A percentile compares a stretch with the other conserved stretches of the same genome.
Conservation (phyloP, 306 rosid species). For the Vachellia pachyceras region DNA sequence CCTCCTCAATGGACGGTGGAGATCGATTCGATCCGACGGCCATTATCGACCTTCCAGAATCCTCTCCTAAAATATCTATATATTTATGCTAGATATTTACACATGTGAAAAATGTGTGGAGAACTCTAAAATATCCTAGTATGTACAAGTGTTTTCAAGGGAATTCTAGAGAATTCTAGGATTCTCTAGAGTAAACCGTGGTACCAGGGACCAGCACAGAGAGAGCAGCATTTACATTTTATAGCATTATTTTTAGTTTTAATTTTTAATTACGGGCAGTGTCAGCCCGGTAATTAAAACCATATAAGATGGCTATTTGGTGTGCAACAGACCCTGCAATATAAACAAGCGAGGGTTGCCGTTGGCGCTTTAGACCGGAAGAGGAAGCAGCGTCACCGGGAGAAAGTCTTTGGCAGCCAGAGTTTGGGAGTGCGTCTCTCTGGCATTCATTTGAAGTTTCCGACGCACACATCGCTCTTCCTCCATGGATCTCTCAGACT, state of each 20-base stretch:
- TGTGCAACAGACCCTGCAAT: neutral
- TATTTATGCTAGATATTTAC: too few relatives aligned
- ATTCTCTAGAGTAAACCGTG: too few relatives aligned
- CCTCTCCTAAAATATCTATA: too few relatives aligned
- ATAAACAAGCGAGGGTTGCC: constrained; percentile 17
- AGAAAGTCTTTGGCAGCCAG: constrained; percentile 41
- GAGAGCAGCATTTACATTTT: neutral
- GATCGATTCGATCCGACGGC: too few relatives aligned
- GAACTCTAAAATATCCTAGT: too few relatives aligned
- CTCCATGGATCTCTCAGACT: constrained; percentile 61
- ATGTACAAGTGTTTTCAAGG: too few relatives aligned
- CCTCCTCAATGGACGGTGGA: too few relatives aligned
- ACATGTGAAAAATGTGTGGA: too few relatives aligned
- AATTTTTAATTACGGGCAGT: neutral
- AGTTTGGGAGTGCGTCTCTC: constrained; percentile 27
- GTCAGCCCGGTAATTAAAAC: neutral
- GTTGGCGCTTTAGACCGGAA: neutral
- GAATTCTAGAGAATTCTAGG: too few relatives aligned
- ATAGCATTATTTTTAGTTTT: too few relatives aligned
- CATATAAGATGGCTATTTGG: neutral
- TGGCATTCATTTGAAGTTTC: constrained; percentile 30
- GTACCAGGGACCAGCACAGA: neutral
- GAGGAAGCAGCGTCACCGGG: neutral
- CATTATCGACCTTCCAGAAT: too few relatives aligned
- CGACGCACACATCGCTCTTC: neutral